A percentile compares a stretch with the other conserved stretches of the same genome.
phyloP scores from a whole-genome alignment of 2,329 filamentous ascomycete genomes.

The Cladophialophora carrionii region DNA sequence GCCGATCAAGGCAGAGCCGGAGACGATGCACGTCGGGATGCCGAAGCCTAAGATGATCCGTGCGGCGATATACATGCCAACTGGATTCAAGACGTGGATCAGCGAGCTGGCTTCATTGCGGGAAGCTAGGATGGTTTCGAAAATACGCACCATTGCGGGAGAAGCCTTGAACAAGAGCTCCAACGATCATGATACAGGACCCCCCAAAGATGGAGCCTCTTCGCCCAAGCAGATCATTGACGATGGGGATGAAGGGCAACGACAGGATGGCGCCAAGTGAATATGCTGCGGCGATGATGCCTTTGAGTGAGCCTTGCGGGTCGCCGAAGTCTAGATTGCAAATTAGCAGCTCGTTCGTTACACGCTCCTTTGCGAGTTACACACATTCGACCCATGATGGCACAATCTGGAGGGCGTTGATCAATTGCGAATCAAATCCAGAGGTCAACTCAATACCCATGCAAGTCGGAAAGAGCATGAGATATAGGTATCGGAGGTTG shows the following conservation, averaged over 20 bases:
- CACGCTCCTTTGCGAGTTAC: conserved; percentile 8
- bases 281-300: conserved; percentile 63
- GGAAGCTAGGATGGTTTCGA: not conserved
- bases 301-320: conserved; percentile 52
- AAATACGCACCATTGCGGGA: conserved; percentile 50
- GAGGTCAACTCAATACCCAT: conserved; percentile 67
- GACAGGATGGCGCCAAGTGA: conserved; percentile 62
- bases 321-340: conserved; percentile 49
- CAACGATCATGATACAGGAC: conserved; percentile 58
- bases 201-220: conserved; percentile 62
- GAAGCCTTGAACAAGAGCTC: conserved; percentile 61
- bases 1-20: conserved; percentile 62
- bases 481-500: conserved; percentile 61
- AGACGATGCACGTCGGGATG: conserved; percentile 64
- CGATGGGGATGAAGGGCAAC: conserved; percentile 60
- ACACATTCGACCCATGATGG: conserved; percentile 47
- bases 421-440: conserved; percentile 60
- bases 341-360: not conserved
- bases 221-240: conserved; percentile 61
- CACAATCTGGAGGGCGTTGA: conserved; percentile 51
- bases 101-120: not conserved
- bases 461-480: conserved; percentile 62
- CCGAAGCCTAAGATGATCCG: conserved; percentile 64
- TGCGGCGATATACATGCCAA: conserved; percentile 63
- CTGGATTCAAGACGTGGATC: conserved; percentile 39